Base-by-base conservation (phyloP, 2,329 filamentous ascomycete genomes). In the Cladophialophora immunda region DNA sequence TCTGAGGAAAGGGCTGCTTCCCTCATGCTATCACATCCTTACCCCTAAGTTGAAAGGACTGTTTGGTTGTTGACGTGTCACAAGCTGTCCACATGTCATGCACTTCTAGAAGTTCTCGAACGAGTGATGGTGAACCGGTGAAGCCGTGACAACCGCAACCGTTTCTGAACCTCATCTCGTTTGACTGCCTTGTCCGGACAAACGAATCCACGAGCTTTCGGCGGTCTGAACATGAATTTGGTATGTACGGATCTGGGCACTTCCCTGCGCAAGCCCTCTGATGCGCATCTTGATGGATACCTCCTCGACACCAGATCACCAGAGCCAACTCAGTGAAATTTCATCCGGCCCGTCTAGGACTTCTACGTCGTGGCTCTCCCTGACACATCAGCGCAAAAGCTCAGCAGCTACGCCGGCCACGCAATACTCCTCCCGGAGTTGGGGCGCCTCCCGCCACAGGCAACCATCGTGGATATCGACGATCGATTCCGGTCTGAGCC, bases 71-170 rank as follows among this genome's bases (percentile, higher is more conserved):
- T 30, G 30, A 9, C 13, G 13, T 53, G 58, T 53, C 58, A 53
- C 47, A 6, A 38, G 29, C 32, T 47, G 27, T 30, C 34, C 19
- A 47, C 22, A 45, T 53, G 58, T 53, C 45, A 53, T 47, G 29
- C 47, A 38, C 17, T 61, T 50, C 47, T 32, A 34, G 50, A 58
- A 52, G 2, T 58, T 61, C 58, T 45, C 50, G 64, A 65, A 52
- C 11, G 9, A 22, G 13, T 61, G 56, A 32, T 57, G 30, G 45
- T 50, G 45, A 19, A 98, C 85, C 76, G 88, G 13, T 57, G 38
- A 61, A 47, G 41, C 22, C 30, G 55, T 56, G 56, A 19, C 64
- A 60, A 66, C 58, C 36, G n/a, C 19, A n/a, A 54, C 50, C 19
- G 38, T 34, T 13, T 50, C 27, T 27, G 32, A 29, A 66, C 52